These are phyloP conservation scores for Hyaloraphidium curvatum DNA, from an alignment of 192 early-diverging fungal species.

Conservation along the genomic window DNA sequence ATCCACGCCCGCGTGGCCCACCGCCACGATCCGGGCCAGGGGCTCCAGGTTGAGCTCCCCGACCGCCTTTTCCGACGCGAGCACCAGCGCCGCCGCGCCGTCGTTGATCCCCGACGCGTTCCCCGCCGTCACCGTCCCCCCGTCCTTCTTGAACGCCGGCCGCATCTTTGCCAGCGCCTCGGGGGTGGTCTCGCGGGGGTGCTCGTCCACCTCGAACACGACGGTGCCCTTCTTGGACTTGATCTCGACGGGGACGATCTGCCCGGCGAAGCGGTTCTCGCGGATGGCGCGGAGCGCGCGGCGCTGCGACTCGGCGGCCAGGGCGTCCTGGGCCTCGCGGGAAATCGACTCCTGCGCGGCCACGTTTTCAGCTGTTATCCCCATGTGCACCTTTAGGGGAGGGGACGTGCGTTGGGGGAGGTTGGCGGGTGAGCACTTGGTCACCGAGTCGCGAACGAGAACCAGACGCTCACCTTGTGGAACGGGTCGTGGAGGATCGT, in stretches of 20 bases:
- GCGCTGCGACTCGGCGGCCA: conserved; percentile 69
- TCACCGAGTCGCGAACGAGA: too few relatives aligned
- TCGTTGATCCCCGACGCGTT: conserved; percentile 97
- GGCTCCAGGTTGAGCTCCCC: conserved; percentile 69
- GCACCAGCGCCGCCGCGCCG: conserved; percentile 88
- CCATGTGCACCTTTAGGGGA: conserved; percentile 37
- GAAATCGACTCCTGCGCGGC: conserved; percentile 64
- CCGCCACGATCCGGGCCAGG: conserved; percentile 70
- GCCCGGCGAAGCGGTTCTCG: conserved; percentile 71
- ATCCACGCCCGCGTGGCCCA: conserved; percentile 76
- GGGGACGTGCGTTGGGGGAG: too few relatives aligned
- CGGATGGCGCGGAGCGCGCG: conserved; percentile 71
- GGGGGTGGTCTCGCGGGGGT: conserved; percentile 65
- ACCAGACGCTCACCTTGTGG: too few relatives aligned
- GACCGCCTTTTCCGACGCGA: conserved; percentile 83
- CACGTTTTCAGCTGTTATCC: conserved; percentile 95
- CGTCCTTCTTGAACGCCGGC: conserved; percentile 32
- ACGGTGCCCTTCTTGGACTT: conserved; percentile 30
- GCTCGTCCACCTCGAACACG: conserved; percentile 65
- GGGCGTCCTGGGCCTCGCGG: conserved; percentile 73
- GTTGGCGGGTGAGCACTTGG: too few relatives aligned
- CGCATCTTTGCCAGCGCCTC: conserved; percentile 64
- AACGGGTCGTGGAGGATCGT: too few relatives aligned
- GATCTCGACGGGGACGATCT: conserved; percentile 60
- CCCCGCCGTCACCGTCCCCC: conserved; percentile 80